These are phyloP conservation scores for Rhodosporidiobolus sp. DNA, from an alignment of 768 basidiomycete species.

Conservation along the genomic window DNA sequence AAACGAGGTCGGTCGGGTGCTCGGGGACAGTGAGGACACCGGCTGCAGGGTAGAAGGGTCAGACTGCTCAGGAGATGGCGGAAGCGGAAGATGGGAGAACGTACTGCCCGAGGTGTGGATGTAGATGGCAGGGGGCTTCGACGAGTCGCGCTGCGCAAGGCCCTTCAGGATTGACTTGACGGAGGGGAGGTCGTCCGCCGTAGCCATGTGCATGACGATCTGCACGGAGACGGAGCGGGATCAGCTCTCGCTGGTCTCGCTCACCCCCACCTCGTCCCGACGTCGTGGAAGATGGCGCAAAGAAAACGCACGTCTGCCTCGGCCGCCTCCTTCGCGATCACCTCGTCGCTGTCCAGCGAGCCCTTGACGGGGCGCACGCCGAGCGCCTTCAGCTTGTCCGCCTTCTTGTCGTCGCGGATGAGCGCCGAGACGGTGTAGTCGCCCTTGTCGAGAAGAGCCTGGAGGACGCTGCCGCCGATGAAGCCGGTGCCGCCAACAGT, in stretches of 20 bases:
- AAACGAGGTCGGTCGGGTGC: conserved; percentile 21
- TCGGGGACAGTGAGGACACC: conserved; percentile 17
- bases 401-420: conserved; percentile 18
- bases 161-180: conserved; percentile 36
- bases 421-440: conserved; percentile 28
- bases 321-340: conserved; percentile 19
- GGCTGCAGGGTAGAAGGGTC: background rate
- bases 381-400: conserved; percentile 18
- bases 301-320: conserved; percentile 26
- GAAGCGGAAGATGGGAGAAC: background rate
- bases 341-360: conserved; percentile 10
- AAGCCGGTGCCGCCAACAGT: conserved; percentile 33
- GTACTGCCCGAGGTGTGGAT: conserved; percentile 37
- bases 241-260: background rate
- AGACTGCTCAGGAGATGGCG: too few species aligned
- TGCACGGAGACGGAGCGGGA: background rate
- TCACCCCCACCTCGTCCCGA: too few species aligned
- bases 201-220: conserved; percentile 38
- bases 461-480: conserved; percentile 33
- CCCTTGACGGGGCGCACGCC: conserved; percentile 31
- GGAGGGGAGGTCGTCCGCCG: conserved; percentile 36
- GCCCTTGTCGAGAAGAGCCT: conserved; percentile 13
- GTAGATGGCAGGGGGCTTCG: conserved; percentile 27
- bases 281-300: too few species aligned
- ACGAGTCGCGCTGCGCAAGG: conserved; percentile 9